phyloP scores from a whole-genome alignment of 148 eudicot genomes.

The Agrostemma githago region DNA sequence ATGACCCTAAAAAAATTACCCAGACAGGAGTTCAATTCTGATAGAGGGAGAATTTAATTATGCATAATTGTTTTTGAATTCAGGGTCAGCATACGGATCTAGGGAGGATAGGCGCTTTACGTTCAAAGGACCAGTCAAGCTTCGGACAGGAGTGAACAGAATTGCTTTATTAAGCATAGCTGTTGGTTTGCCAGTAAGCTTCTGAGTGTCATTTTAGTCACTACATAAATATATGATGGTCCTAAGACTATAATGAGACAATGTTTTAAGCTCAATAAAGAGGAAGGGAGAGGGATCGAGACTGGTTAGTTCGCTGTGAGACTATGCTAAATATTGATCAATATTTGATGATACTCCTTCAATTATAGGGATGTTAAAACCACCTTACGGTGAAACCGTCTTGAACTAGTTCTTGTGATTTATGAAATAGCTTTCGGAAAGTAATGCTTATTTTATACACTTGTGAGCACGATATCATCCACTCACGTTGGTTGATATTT shows the following conservation, averaged over 20 bases:
- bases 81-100: constrained; percentile 78
- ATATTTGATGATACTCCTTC: background rate
- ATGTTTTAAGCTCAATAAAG: too few relatives aligned
- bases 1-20: too few relatives aligned
- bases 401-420: background rate
- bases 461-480: background rate
- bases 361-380: background rate
- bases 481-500: background rate
- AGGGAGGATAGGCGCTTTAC: constrained; percentile 40
- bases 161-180: constrained; percentile 74
- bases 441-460: background rate
- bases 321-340: background rate
- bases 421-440: background rate
- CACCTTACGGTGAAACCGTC: background rate
- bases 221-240: background rate
- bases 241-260: background rate
- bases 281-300: background rate
- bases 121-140: constrained; percentile 52
- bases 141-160: constrained; percentile 61
- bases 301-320: background rate
- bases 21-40: too few relatives aligned
- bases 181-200: constrained; percentile 82
- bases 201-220: constrained; percentile 1
- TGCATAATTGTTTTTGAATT: background rate
- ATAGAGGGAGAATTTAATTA: background rate